A percentile compares a stretch with the other conserved stretches of the same genome.
Evolutionary conservation across 352 stramenopile species (phyloP).

Genomic region (Pilasporangium apinafurcum): DNA sequence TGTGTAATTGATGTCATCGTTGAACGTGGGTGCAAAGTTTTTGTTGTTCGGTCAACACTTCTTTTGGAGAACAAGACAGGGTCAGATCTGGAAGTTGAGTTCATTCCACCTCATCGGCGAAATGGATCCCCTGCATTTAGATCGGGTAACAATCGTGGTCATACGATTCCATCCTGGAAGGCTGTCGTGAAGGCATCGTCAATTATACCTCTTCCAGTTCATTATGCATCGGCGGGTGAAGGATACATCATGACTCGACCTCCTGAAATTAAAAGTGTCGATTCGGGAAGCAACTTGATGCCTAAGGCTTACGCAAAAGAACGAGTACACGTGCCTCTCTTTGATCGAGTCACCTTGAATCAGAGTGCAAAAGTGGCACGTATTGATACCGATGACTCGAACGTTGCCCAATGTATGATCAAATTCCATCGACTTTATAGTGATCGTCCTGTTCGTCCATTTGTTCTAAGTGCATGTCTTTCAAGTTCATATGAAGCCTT

Average conservation of each 20-base stretch:
- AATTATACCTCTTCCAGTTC: conserved; percentile 59
- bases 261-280: conserved; percentile 37
- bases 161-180: conserved; percentile 63
- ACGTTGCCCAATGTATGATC: conserved; percentile 34
- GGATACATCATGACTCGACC: conserved; percentile 70
- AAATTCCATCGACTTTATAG: conserved; percentile 77
- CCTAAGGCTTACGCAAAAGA: conserved; percentile 75
- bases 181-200: conserved; percentile 50
- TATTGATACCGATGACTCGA: conserved; percentile 24
- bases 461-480: conserved; percentile 69
- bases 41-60: conserved; percentile 77
- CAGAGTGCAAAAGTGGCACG: neutral
- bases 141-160: conserved; percentile 17
- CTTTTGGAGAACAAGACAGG: conserved; percentile 80
- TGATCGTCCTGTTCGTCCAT: conserved; percentile 70
- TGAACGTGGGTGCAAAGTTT: conserved; percentile 83
- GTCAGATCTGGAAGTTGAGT: conserved; percentile 82
- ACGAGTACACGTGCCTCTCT: conserved; percentile 58
- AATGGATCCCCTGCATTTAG: conserved; percentile 25
- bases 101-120: conserved; percentile 50
- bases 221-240: conserved; percentile 66
- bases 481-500: conserved; percentile 44
- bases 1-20: conserved; percentile 83
- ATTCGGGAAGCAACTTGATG: conserved; percentile 13
- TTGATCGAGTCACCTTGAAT: conserved; percentile 26